These are phyloP conservation scores for Lactarius psammicola DNA, from an alignment of 768 basidiomycete genomes.

Conservation along the genomic window DNA sequence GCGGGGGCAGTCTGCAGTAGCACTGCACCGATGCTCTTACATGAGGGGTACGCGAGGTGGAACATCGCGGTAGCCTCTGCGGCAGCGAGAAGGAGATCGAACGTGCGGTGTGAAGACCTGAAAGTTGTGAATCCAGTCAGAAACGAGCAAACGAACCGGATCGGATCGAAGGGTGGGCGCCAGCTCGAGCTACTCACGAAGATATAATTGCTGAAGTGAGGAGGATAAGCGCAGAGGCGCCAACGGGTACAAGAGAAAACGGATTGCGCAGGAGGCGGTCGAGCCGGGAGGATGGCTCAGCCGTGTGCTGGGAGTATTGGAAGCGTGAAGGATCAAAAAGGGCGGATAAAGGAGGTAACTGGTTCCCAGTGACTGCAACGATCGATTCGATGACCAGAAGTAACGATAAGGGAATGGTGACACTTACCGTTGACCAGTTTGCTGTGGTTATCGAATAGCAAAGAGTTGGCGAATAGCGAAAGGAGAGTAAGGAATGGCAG, in stretches of 20 bases:
- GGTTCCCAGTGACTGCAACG: conserved; percentile 55
- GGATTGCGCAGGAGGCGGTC: conserved; percentile 58
- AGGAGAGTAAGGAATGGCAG: conserved; percentile 55
- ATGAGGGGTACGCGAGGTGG: conserved; percentile 81
- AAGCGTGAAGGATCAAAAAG: conserved; percentile 49
- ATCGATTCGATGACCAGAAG: not conserved
- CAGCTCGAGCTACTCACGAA: conserved; percentile 43
- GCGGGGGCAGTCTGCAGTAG: conserved; percentile 87
- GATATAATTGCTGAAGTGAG: conserved; percentile 53
- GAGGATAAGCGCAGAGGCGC: conserved; percentile 56
- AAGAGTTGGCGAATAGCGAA: conserved; percentile 55
- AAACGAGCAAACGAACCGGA: not conserved
- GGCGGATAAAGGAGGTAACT: conserved; percentile 52
- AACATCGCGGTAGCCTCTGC: conserved; percentile 76
- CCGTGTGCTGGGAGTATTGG: conserved; percentile 32
- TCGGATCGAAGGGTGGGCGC: not conserved
- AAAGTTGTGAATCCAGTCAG: not conserved
- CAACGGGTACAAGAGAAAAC: conserved; percentile 63
- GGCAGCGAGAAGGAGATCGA: conserved; percentile 85
- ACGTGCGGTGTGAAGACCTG: conserved; percentile 57
- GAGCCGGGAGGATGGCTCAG: conserved; percentile 25
- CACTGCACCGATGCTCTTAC: conserved; percentile 77
- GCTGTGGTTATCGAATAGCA: conserved; percentile 60
- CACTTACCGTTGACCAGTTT: conserved; percentile 62
- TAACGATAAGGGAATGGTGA: not conserved